Percentiles rank a stretch among this genome's conserved stretches.
Evolutionary conservation across 139 green algal species (phyloP).

Genomic region (Zygnema cylindricum): DNA sequence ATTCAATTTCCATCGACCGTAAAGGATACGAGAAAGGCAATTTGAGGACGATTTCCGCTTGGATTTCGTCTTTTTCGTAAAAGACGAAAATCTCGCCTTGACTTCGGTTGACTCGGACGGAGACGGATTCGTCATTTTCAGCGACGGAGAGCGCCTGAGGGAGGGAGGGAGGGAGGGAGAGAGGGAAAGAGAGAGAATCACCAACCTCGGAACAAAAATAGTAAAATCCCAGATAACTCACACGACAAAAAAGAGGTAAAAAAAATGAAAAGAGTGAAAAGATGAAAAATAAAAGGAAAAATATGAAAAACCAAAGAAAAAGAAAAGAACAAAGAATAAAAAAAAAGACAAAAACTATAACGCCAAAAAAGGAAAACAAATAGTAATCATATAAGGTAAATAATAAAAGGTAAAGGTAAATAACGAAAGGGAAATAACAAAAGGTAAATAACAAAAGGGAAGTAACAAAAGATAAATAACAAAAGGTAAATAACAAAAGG

Average conservation of each 20-base stretch:
- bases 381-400: background rate
- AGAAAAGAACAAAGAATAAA: too few species aligned
- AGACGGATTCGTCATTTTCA: conserved; percentile 67
- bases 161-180: background rate
- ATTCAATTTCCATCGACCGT: conserved; percentile 70
- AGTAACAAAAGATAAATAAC: too few species aligned
- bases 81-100: conserved; percentile 78
- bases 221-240: too few species aligned
- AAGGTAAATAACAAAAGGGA: too few species aligned
- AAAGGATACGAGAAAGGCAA: conserved; percentile 85
- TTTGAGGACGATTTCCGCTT: conserved; percentile 83
- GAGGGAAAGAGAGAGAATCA: conserved; percentile 24
- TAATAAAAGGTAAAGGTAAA: background rate
- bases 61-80: conserved; percentile 85
- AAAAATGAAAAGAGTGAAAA: too few species aligned
- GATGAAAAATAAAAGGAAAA: too few species aligned
- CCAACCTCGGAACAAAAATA: too few species aligned
- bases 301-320: too few species aligned
- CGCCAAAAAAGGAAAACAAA: conserved; percentile 2
- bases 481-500: too few species aligned
- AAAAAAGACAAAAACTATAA: background rate
- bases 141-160: background rate
- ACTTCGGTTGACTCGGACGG: conserved; percentile 65
- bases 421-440: too few species aligned
- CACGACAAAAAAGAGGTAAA: too few species aligned